Conservation (phyloP, 176 grass and related monocot species). For the Oryza nivara region DNA sequence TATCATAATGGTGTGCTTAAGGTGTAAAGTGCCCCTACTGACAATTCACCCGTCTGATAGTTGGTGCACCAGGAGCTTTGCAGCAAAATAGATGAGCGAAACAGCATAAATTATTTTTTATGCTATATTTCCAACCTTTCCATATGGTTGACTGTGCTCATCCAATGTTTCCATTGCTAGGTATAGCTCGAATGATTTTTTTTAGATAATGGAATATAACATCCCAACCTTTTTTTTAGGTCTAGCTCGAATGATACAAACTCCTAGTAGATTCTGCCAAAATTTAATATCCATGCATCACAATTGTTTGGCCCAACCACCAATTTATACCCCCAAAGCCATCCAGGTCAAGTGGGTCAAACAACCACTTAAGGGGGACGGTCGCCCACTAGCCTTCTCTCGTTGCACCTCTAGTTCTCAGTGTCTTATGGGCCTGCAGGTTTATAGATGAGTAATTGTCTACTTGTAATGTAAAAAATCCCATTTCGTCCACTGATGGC, state of each 20-base stretch:
- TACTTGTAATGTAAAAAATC: neutral
- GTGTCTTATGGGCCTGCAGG: neutral
- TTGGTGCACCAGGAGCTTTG: no score
- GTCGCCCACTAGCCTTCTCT: no score
- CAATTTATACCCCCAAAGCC: neutral
- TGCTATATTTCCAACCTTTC: neutral
- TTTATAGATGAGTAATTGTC: slow-evolving; percentile 2
- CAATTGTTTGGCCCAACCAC: neutral
- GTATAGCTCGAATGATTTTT: neutral
- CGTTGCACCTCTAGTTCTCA: neutral
- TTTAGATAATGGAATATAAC: no score
- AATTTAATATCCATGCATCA: neutral
- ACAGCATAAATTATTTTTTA: neutral
- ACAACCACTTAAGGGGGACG: neutral
- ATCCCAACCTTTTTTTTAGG: no score
- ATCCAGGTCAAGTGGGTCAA: neutral
- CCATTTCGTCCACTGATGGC: neutral
- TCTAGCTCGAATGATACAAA: neutral
- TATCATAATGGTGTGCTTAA: slow-evolving; percentile 3
- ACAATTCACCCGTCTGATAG: no score
- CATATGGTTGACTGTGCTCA: neutral
- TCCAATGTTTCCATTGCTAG: neutral
- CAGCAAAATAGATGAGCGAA: no score
- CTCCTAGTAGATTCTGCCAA: neutral
- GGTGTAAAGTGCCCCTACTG: neutral